phyloP scores from a whole-genome alignment of 129 eudicot species.

The Cynara cardunculus region DNA sequence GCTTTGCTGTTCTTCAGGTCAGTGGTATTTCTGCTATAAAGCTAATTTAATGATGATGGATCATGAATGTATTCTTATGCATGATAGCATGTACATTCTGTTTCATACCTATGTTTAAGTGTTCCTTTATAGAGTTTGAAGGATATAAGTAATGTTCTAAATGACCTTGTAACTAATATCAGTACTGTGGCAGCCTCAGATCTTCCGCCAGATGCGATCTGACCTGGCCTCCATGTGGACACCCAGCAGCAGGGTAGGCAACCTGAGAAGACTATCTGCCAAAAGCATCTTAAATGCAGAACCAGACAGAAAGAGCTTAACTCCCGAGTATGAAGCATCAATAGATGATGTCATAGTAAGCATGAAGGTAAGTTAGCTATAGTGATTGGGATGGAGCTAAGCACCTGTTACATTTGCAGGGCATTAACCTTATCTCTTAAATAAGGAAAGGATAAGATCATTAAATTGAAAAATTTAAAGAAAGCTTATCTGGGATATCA shows the following conservation, averaged over 20 bases:
- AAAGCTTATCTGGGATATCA: background rate
- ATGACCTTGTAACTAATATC: slow-evolving; percentile 8
- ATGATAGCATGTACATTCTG: background rate
- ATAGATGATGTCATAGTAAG: slow-evolving; percentile 46
- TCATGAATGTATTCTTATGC: background rate
- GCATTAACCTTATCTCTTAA: slow-evolving; percentile 9
- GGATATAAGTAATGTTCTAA: background rate
- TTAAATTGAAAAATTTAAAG: background rate
- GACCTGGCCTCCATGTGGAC: slow-evolving; percentile 96
- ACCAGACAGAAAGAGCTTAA: slow-evolving; percentile 21
- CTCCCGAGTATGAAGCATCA: slow-evolving; percentile 32
- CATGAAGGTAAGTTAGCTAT: slow-evolving; percentile 51
- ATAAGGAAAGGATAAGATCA: background rate
- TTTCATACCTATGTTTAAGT: background rate
- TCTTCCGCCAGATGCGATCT: slow-evolving; percentile 79
- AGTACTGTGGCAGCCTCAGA: slow-evolving; percentile 59
- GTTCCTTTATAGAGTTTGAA: background rate
- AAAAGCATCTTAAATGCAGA: slow-evolving; percentile 33
- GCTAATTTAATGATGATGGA: background rate
- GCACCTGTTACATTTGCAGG: background rate
- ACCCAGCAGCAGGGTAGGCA: slow-evolving; percentile 48
- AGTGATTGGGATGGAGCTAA: background rate
- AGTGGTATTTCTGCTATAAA: background rate
- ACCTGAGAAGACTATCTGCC: slow-evolving; percentile 49
- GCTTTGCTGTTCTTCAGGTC: slow-evolving; percentile 97